phyloP scores from a whole-genome alignment of 2,329 filamentous ascomycete genomes.

The Blastomyces gilchristii region DNA sequence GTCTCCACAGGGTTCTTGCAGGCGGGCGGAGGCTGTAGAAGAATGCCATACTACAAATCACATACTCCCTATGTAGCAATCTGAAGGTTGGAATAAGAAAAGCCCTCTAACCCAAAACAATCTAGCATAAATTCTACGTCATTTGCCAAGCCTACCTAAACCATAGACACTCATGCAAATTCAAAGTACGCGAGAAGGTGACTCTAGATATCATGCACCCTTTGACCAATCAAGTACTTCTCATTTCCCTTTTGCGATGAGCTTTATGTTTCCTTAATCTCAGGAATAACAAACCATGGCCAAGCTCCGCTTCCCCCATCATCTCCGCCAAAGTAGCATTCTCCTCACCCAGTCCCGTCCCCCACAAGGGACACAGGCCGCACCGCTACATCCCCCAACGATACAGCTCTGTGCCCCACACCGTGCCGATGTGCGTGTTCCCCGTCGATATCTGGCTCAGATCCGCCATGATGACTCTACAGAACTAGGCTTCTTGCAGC shows the following conservation, averaged over 20 bases:
- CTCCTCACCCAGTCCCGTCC: not conserved
- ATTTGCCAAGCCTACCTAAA: not conserved
- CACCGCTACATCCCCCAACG: not conserved
- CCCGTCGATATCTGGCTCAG: conserved; percentile 5
- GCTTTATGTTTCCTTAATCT: not conserved
- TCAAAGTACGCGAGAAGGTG: not conserved
- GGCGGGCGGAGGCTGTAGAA: no score
- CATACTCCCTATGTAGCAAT: no score
- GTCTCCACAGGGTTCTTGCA: no score
- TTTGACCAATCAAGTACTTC: not conserved
- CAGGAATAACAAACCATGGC: not conserved
- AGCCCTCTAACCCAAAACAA: not conserved
- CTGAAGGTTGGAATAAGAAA: not conserved
- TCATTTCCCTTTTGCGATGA: not conserved
- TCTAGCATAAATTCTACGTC: not conserved
- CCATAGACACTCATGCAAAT: not conserved
- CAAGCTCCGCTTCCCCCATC: not conserved
- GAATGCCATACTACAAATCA: no score
- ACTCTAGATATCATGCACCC: not conserved
- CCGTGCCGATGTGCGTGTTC: not conserved
- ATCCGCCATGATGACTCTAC: conserved; percentile 3
- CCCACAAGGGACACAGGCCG: not conserved
- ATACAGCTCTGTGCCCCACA: not conserved
- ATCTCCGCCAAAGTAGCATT: conserved; percentile 1
- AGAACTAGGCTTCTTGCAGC: conserved; percentile 11